Base-by-base conservation (phyloP, 495 filamentous ascomycete genomes). In the Penicillium waksmanii region DNA sequence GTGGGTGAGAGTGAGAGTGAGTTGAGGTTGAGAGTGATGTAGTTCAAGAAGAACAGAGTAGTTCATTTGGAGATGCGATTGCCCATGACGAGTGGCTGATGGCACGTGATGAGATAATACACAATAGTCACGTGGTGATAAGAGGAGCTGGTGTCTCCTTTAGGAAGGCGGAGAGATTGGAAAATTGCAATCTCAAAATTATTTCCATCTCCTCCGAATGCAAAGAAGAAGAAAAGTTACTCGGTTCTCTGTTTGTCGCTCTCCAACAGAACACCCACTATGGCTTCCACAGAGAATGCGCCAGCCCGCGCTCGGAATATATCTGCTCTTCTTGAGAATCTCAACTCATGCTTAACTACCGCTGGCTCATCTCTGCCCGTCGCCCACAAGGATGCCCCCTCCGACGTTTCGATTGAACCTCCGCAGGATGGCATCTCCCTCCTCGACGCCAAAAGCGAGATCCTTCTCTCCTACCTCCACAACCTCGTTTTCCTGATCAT, bases 391-490 rank as follows among this genome's bases (percentile, higher is more conserved):
- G 69, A 73, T 47, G 63, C 62, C 5, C 63, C 72, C n/a, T 68
- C 74, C 49, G 70, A 73, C 35, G 70, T 73, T 38, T 76, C 78
- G 35, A 79, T 87, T 48, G 67, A 87, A 44, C 83, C 90, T 6
- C 87, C 91, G 9, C 81, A 87, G 63, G 87, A 96, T 61, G 94
- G 94, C 61, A 93, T 98, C 51, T 97, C 95, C 2, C 87, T 98
- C 5, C 86, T 98, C 66, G 92, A 97, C 68, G 84, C 89, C 53
- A 98, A 98, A 73, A 96, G 91, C 79, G 96, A 98, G 61, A 83
- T 98, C 17, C 85, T 98, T 13, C 89, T 98, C 44, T 92, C 96
- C 2, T 98, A 98, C 77, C 79, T 98, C 0, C 96, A 98, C 65
- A 93, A 97, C 65, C 84, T 97, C 5, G 91, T 94, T 33, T 96